Conservation (phyloP, 2,329 filamentous ascomycete species). For the Fusarium pilosicola region DNA sequence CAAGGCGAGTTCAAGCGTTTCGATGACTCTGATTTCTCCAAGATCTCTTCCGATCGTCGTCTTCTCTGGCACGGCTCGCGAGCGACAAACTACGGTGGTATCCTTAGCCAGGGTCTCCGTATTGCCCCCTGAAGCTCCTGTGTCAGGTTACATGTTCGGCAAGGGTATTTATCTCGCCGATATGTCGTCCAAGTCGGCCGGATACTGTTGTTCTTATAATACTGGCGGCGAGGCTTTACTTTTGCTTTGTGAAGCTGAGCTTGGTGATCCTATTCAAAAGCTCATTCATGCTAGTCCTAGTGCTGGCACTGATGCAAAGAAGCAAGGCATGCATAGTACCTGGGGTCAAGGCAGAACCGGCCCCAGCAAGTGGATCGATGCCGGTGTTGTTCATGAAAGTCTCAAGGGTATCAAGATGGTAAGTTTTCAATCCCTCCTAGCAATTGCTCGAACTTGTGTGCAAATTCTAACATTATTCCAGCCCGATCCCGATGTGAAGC, state of each 20-base stretch:
- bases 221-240: slow-evolving; percentile 79
- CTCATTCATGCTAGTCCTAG: slow-evolving; percentile 66
- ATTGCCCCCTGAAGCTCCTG: slow-evolving; percentile 88
- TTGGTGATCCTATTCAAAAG: slow-evolving; percentile 79
- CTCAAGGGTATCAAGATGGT: slow-evolving; percentile 78
- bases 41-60: slow-evolving; percentile 71
- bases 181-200: slow-evolving; percentile 83
- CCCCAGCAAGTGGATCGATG: slow-evolving; percentile 81
- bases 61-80: slow-evolving; percentile 91
- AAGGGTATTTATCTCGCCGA: slow-evolving; percentile 92
- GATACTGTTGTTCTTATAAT: slow-evolving; percentile 73
- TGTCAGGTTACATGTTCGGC: slow-evolving; percentile 86
- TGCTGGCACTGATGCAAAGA: slow-evolving; percentile 71
- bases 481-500: slow-evolving; percentile 60
- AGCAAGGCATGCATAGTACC: slow-evolving; percentile 71
- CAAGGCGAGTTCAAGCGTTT: slow-evolving; percentile 78
- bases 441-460: background rate
- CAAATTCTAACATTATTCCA: slow-evolving; percentile 39
- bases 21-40: slow-evolving; percentile 62
- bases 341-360: slow-evolving; percentile 74
- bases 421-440: background rate
- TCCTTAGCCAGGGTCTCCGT: slow-evolving; percentile 86
- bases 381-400: slow-evolving; percentile 68
- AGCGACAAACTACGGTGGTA: slow-evolving; percentile 86
- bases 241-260: slow-evolving; percentile 81